These are phyloP conservation scores for Eleusine indica DNA, from an alignment of 176 grass and related monocot genomes.

Conservation along the genomic window DNA sequence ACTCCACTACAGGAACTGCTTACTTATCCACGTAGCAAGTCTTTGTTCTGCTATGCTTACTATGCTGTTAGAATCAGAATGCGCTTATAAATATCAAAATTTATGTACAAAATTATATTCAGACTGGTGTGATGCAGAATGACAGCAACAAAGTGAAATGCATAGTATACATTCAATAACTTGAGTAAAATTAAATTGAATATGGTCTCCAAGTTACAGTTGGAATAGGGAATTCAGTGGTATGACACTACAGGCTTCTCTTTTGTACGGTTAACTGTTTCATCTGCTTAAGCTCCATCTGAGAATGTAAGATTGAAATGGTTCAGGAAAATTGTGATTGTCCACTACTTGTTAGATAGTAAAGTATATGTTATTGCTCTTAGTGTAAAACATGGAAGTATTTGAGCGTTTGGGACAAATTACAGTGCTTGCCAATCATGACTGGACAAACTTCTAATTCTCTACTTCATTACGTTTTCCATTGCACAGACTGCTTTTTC, in stretches of 20 bases:
- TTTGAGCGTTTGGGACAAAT: conserved; percentile 4
- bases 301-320: conserved; percentile 9
- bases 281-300: neutral
- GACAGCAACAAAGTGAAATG: conserved; percentile 23
- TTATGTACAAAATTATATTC: neutral
- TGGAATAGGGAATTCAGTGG: neutral
- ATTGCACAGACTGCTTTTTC: conserved; percentile 77
- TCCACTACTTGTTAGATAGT: conserved; percentile 15
- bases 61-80: neutral
- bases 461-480: conserved; percentile 26
- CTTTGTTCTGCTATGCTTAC: conserved; percentile 8
- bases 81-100: neutral
- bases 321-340: conserved; percentile 8
- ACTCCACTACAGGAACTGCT: neutral
- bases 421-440: neutral
- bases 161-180: neutral
- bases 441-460: neutral
- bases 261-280: conserved; percentile 8
- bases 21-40: conserved; percentile 1
- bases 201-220: neutral
- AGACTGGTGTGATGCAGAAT: neutral
- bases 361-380: neutral
- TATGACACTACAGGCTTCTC: neutral
- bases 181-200: neutral
- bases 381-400: conserved; percentile 26